Base-by-base conservation (phyloP, 148 eudicot genomes). In the Vaccinium myrtillus region DNA sequence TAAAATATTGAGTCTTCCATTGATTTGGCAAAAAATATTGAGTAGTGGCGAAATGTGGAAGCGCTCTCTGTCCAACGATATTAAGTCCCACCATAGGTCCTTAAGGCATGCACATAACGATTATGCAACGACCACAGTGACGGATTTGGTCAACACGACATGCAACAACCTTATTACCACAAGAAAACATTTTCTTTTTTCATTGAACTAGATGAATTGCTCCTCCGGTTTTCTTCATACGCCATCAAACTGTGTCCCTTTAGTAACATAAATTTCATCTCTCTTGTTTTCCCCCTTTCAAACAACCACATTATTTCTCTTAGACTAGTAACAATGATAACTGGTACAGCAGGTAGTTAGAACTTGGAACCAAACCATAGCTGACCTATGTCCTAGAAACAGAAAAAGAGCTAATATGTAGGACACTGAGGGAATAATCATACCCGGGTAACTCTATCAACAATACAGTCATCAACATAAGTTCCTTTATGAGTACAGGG, bases 381-480 rank as follows among this genome's bases (percentile, higher is more conserved):
- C 76, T 32, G 76, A 73, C 48, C 15, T 15, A 10, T 30, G 16
- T 32, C 21, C 48, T 16, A 32, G 50, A 81, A 8, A 14, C 15
- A 25, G 5, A 48, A 81, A 49, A 13, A 27, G 8, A 73, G 21
- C 39, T 0, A 12, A 69, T 14, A 73, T 14, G 54, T 32, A 27
- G 69, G 54, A 54, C 36, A 82, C 25, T 14, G 19, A 36, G 13
- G 43, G 30, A 51, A 67, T 77, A 59, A 55, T 56, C 43, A 73
- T 93, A 97, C 99, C 98, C 92, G 96, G 61, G 96, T 94, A 63
- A 97, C 98, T 86, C 98, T 88, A 43, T 90, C 95, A 59, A 94
- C 98, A 13, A 97, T 80, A 86, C 99, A 95, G 86, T 97, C 99
- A 95, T 97, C 99, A 88, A 98, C 99, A 90, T 97, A 97, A 58